Percentiles rank a stretch among this genome's conserved stretches.
phyloP scores from a whole-genome alignment of 306 rosid species.

The Begonia peltatifolia region DNA sequence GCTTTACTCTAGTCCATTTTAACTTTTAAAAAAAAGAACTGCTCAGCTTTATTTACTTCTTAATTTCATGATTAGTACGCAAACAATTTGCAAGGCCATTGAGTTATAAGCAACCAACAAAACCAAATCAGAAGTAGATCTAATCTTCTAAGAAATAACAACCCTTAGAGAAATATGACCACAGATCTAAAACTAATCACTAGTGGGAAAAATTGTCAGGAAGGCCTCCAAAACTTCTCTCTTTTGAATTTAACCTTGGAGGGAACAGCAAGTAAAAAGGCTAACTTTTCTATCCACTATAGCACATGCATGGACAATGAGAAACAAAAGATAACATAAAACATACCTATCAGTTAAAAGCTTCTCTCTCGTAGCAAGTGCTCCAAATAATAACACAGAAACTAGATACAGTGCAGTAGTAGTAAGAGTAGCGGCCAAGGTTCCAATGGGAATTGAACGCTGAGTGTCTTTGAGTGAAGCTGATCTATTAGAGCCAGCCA shows the following conservation, averaged over 20 bases:
- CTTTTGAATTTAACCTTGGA: too few relatives aligned
- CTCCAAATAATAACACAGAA: constrained; percentile 77
- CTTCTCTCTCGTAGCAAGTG: constrained; percentile 66
- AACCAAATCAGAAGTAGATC: too few relatives aligned
- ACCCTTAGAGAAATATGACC: too few relatives aligned
- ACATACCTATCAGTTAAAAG: constrained; percentile 81
- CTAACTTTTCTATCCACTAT: too few relatives aligned
- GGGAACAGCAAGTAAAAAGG: too few relatives aligned
- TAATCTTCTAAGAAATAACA: too few relatives aligned
- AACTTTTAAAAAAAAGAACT: neutral
- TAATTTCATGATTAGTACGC: neutral
- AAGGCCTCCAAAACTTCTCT: too few relatives aligned
- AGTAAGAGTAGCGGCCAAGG: constrained; percentile 72
- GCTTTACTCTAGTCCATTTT: neutral
- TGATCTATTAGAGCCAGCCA: constrained; percentile 99
- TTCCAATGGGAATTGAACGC: constrained; percentile 93
- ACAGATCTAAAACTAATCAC: too few relatives aligned
- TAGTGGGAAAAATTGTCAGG: too few relatives aligned
- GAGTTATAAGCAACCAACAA: too few relatives aligned
- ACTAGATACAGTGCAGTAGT: constrained; percentile 65
- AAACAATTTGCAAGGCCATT: neutral
- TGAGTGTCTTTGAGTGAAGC: constrained; percentile 93
- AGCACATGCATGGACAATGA: too few relatives aligned
- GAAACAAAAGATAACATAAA: too few relatives aligned
- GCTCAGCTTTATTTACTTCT: neutral